phyloP scores from a whole-genome alignment of 192 early-diverging fungal species.

The Allomyces macrogynus region DNA sequence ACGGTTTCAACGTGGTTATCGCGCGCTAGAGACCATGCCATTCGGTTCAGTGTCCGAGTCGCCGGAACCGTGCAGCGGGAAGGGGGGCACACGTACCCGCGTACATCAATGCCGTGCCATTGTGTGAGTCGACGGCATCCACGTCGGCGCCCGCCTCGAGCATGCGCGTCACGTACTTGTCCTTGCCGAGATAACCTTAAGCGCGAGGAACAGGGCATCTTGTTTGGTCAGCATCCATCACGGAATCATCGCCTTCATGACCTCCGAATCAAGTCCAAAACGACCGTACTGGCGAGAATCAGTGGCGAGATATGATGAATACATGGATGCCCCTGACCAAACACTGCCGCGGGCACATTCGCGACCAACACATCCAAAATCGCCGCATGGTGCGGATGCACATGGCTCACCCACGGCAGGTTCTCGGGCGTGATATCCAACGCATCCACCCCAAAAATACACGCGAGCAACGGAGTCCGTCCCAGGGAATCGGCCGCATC shows the following conservation, averaged over 20 bases:
- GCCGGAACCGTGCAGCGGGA: no score
- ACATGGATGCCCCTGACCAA: neutral
- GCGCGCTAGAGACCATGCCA: neutral
- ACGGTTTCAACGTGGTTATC: neutral
- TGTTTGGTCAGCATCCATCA: no score
- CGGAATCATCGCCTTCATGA: no score
- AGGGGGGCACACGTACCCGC: neutral
- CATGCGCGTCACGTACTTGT: neutral
- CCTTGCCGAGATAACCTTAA: neutral
- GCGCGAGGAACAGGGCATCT: no score
- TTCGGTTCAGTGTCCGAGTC: no score
- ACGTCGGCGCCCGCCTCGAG: neutral
- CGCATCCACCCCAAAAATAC: neutral
- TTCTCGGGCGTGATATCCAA: neutral
- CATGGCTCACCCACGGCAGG: neutral
- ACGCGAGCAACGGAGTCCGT: neutral
- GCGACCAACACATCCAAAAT: neutral
- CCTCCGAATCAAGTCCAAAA: no score
- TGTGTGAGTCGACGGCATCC: neutral
- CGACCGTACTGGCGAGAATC: neutral
- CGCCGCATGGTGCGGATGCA: neutral
- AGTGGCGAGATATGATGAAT: neutral
- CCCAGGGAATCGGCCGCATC: neutral
- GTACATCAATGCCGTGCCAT: neutral
- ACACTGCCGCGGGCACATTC: neutral